Conservation (phyloP, 1,284 basidiomycete species). For the Ceratobasidium theobromae region DNA sequence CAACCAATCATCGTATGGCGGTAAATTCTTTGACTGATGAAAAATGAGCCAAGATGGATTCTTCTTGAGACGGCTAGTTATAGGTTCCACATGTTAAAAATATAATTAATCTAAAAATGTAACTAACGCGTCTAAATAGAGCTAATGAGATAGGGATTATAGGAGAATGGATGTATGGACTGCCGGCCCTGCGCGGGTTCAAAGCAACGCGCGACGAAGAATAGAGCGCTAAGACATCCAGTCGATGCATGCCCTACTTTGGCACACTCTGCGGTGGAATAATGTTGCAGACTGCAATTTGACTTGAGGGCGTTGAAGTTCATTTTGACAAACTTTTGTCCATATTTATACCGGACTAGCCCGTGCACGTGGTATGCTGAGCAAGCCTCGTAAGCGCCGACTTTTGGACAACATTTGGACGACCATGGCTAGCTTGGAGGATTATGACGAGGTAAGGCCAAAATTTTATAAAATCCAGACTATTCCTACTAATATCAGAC, state of each 20-base stretch:
- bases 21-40: too few species aligned
- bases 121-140: too few species aligned
- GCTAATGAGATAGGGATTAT: background rate
- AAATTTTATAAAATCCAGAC: background rate
- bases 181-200: slow-evolving; percentile 21
- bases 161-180: slow-evolving; percentile 29
- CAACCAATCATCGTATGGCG: too few species aligned
- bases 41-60: too few species aligned
- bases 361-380: slow-evolving; percentile 9
- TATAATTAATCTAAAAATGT: too few species aligned
- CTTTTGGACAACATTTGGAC: background rate
- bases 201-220: background rate
- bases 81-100: too few species aligned
- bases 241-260: slow-evolving; percentile 19
- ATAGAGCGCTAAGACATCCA: slow-evolving; percentile 24
- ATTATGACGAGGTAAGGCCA: slow-evolving; percentile 65
- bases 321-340: background rate
- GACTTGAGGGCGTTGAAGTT: slow-evolving; percentile 12
- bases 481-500: slow-evolving; percentile 33
- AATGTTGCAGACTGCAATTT: slow-evolving; percentile 20
- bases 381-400: background rate
- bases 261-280: slow-evolving; percentile 21
- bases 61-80: too few species aligned
- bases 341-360: background rate
- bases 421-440: slow-evolving; percentile 54